Evolutionary conservation across 1,284 basidiomycete genomes (phyloP).

Genomic region (Calocybe gambosa): DNA sequence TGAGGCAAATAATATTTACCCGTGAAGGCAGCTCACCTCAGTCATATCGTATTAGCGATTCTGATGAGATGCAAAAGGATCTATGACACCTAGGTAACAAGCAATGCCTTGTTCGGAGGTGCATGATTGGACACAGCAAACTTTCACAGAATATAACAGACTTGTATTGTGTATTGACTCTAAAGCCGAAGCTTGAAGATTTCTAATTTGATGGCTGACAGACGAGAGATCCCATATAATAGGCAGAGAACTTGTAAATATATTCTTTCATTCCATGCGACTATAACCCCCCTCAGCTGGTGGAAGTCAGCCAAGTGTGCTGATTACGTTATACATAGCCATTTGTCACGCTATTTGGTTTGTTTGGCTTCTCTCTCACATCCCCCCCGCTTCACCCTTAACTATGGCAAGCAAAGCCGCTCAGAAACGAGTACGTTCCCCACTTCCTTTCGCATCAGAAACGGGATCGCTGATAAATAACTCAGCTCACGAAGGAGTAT

Average conservation of each 20-base stretch:
- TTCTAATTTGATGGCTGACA: neutral
- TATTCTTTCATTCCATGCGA: neutral
- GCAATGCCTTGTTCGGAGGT: too few relatives aligned
- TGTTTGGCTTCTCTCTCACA: slow-evolving; percentile 14
- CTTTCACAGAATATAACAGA: too few relatives aligned
- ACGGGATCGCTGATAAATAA: slow-evolving; percentile 9
- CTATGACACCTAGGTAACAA: too few relatives aligned
- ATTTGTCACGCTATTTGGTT: slow-evolving; percentile 9
- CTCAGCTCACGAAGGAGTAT: slow-evolving; percentile 83
- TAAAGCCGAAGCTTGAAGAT: neutral
- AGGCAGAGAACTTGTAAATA: slow-evolving; percentile 2
- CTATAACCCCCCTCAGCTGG: neutral
- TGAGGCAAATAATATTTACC: too few relatives aligned
- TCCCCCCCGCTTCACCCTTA: slow-evolving; percentile 5
- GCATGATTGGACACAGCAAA: too few relatives aligned
- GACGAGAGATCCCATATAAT: neutral
- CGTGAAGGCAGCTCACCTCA: too few relatives aligned
- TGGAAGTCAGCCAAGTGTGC: neutral
- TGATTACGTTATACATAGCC: slow-evolving; percentile 16
- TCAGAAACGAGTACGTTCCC: slow-evolving; percentile 65
- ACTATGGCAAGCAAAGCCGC: slow-evolving; percentile 79
- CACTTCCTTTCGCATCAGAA: slow-evolving; percentile 8
- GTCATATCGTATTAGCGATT: too few relatives aligned
- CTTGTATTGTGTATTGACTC: too few relatives aligned
- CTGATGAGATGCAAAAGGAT: too few relatives aligned